Evolutionary conservation across 805 yeast species (phyloP), one percentile per base, ranked within the genome.

Genomic region (Starmerella sirachaensis): DNA sequence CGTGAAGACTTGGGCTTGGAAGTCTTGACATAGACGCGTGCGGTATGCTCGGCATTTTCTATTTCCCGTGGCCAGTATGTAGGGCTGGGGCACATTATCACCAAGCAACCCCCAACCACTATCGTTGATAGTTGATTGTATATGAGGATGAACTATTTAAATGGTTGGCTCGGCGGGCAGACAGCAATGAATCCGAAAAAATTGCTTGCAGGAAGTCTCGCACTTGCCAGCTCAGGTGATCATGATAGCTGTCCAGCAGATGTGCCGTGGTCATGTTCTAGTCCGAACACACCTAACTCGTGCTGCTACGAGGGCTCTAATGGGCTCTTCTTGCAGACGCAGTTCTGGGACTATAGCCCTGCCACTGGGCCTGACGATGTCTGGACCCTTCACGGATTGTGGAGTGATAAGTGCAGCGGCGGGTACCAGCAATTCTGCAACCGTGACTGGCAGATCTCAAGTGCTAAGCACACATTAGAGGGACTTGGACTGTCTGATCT

Each of bases 341-440:
- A 86, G 55, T 85, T 86, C 61, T 86, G 96, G 96, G 93, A 86
- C 59, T 80, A 78, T 54, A 60, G 64, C 42, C 86, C 91, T 1
- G 70, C 82, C 1, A 64, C 74, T 35, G 91, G 91, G 5, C 82
- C 83, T 2, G 61, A 67, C 27, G 73, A 80, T 37, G 60, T 70
- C 42, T 84, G 80, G 62, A 83, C 94, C 1, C 60, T 80, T 24
- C 94, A 83, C 56, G 94, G 94, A 0, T 60, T 82, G 35, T 83
- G 94, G 94, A 84, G 88, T 18, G 93, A 83, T 58, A 70, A 72
- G 49, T 86, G 96, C 63, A 76, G 74, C 55, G 95, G 95, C 1
- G 66, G 78, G 2, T 86, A 69, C 61, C 74, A 72, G 34, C 91
- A 79, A 61, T 81, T 74, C 58, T 86, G 96, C 63, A 77, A 81